Evolutionary conservation across 2,329 filamentous ascomycete genomes (phyloP).

Genomic region (Neurospora crassa): DNA sequence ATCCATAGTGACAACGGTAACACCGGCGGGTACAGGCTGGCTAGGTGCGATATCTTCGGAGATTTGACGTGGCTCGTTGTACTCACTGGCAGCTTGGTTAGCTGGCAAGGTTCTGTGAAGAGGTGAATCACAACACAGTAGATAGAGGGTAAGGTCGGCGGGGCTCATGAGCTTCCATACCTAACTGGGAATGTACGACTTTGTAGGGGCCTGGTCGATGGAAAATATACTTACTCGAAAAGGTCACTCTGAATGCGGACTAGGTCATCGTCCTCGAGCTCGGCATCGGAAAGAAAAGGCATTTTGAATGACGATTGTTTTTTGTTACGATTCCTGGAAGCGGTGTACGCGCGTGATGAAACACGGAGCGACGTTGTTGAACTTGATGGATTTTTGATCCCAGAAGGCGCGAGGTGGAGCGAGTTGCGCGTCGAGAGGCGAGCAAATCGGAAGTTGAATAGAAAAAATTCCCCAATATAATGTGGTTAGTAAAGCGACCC

Average conservation of each 20-base stretch:
- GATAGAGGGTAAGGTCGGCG: neutral
- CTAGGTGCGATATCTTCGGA: neutral
- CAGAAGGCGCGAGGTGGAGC: neutral
- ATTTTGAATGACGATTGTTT: slow-evolving; percentile 4
- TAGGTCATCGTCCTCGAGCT: slow-evolving; percentile 2
- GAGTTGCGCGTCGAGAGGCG: neutral
- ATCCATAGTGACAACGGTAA: slow-evolving; percentile 11
- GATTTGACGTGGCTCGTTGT: neutral
- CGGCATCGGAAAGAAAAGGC: slow-evolving; percentile 7
- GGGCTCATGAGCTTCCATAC: neutral
- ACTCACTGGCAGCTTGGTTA: neutral
- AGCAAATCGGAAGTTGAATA: neutral
- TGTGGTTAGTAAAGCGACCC: neutral
- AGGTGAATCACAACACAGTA: neutral
- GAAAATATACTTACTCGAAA: slow-evolving; percentile 12
- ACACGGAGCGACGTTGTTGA: neutral
- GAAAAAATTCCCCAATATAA: neutral
- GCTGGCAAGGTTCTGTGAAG: neutral
- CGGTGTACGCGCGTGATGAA: neutral
- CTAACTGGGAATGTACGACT: neutral
- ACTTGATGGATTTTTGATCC: neutral
- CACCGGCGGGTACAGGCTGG: neutral
- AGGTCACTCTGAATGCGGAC: slow-evolving; percentile 15
- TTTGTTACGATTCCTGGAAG: neutral
- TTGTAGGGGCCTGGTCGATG: neutral